Evolutionary conservation across 192 early-diverging fungal genomes (phyloP).

Genomic region (Coemansia sp.): DNA sequence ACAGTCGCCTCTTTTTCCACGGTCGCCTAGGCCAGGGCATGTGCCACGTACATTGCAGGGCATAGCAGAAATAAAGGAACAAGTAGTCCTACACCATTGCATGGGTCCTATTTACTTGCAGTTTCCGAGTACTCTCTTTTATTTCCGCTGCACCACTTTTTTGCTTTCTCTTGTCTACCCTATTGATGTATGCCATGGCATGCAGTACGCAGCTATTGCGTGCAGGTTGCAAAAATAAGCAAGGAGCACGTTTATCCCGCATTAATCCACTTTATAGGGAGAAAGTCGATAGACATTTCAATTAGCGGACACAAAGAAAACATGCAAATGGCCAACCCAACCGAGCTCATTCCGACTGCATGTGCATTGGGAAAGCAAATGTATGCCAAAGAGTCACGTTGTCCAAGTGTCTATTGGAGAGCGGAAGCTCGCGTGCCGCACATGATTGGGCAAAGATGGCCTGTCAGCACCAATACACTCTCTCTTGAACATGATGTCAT

Average conservation of each 20-base stretch:
- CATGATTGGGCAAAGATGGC: neutral
- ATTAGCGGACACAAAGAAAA: neutral
- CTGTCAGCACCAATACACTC: neutral
- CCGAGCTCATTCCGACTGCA: neutral
- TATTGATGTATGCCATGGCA: neutral
- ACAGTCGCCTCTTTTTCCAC: neutral
- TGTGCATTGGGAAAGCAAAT: neutral
- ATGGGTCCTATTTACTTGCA: neutral
- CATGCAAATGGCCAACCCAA: neutral
- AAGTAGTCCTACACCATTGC: slow-evolving; percentile 1
- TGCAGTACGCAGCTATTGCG: neutral
- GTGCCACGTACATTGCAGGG: slow-evolving; percentile 2
- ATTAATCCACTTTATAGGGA: neutral
- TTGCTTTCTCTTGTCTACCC: neutral
- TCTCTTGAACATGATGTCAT: neutral
- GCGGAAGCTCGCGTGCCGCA: neutral
- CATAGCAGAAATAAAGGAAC: neutral
- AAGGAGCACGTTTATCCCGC: neutral
- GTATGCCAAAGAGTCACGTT: neutral
- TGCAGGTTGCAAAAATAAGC: neutral
- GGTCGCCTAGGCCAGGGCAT: slow-evolving; percentile 1
- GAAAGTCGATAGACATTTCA: neutral
- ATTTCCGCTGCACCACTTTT: neutral
- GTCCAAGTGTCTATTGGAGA: neutral
- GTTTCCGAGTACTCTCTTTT: slow-evolving; percentile 8